phyloP scores from a whole-genome alignment of 2,329 filamentous ascomycete genomes.

The Blumeria graminis region DNA sequence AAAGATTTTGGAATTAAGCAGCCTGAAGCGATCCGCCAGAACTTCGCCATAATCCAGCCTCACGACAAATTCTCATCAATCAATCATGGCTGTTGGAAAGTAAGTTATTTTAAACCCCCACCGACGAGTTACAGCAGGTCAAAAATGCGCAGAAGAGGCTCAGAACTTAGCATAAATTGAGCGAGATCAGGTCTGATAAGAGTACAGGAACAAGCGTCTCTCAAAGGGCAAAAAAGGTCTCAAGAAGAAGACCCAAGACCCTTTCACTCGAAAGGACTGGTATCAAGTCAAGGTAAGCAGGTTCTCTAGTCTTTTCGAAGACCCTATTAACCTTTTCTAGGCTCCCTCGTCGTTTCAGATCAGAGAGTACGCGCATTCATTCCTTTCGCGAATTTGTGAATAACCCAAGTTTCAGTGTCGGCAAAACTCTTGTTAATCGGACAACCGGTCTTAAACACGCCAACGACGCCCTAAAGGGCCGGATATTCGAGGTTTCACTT shows the following conservation, averaged over 20 bases:
- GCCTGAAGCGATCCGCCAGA: slow-evolving; percentile 3
- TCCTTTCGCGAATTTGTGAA: slow-evolving; percentile 1
- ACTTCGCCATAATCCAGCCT: slow-evolving; percentile 8
- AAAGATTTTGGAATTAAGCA: slow-evolving; percentile 2
- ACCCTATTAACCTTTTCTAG: slow-evolving; percentile 21
- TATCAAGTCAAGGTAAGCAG: slow-evolving; percentile 71
- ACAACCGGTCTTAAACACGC: slow-evolving; percentile 99
- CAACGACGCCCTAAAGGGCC: slow-evolving; percentile 96
- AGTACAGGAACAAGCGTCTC: slow-evolving; percentile 88
- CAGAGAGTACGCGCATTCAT: slow-evolving; percentile 46
- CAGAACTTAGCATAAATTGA: slow-evolving; percentile 6
- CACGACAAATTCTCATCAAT: slow-evolving; percentile 18
- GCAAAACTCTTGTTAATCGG: slow-evolving; percentile 98
- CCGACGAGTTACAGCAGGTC: slow-evolving; percentile 1
- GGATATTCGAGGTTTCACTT: slow-evolving; percentile 96
- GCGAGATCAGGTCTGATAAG: slow-evolving; percentile 10
- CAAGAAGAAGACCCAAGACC: slow-evolving; percentile 97
- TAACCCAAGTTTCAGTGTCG: slow-evolving; percentile 41
- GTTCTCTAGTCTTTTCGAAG: slow-evolving; percentile 1
- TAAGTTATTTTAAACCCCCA: slow-evolving; percentile 19
- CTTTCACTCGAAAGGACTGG: slow-evolving; percentile 98
- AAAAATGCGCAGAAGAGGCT: slow-evolving; percentile 1
- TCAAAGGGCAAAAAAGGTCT: slow-evolving; percentile 99
- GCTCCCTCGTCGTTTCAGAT: slow-evolving; percentile 88
- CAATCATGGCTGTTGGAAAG: slow-evolving; percentile 68